phyloP scores from a whole-genome alignment of 192 early-diverging fungal species.

The Backusella psychrophila region DNA sequence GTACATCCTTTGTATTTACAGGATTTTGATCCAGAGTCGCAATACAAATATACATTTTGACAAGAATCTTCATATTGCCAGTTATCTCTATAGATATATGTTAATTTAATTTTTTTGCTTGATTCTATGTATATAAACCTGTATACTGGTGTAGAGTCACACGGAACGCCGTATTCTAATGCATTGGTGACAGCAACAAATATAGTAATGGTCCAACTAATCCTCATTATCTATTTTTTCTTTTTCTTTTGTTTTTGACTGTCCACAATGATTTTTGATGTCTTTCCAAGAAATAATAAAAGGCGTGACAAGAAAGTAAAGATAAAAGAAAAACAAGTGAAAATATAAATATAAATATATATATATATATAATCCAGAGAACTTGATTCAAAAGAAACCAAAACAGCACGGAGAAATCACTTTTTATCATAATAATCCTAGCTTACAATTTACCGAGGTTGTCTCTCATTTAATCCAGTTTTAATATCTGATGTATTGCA shows the following conservation, averaged over 20 bases:
- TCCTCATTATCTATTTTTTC: neutral
- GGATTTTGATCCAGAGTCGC: constrained; percentile 16
- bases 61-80: constrained; percentile 35
- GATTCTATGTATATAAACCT: constrained; percentile 12
- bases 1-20: constrained; percentile 33
- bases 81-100: constrained; percentile 5
- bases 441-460: neutral
- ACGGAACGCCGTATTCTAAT: constrained; percentile 17
- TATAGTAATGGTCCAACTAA: neutral
- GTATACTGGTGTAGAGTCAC: constrained; percentile 30
- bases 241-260: neutral
- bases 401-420: constrained; percentile 1
- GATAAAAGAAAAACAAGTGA: neutral
- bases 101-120: neutral
- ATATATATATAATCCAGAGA: neutral
- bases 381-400: neutral
- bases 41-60: constrained; percentile 30
- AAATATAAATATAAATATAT: neutral
- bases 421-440: neutral
- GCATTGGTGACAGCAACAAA: neutral
- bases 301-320: neutral
- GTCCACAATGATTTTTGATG: neutral
- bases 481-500: too few relatives aligned
- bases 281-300: too few relatives aligned
- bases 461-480: neutral